phyloP scores from a whole-genome alignment of 495 filamentous ascomycete genomes.

The Xylaria venustula region DNA sequence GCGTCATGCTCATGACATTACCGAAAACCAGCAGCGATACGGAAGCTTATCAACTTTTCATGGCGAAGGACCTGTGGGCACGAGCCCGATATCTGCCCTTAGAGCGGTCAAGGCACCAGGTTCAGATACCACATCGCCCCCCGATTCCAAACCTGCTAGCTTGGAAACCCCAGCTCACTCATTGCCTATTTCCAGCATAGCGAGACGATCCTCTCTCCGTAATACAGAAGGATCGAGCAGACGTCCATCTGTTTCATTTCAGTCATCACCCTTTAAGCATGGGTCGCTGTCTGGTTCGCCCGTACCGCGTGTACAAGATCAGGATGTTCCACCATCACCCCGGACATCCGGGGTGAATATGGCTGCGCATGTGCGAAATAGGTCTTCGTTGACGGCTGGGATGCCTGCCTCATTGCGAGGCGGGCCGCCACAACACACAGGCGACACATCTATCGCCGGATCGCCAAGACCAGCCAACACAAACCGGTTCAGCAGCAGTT shows the following conservation, averaged over 20 bases:
- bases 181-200: slow-evolving; percentile 38
- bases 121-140: slow-evolving; percentile 61
- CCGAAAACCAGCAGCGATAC: slow-evolving; percentile 77
- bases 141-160: slow-evolving; percentile 59
- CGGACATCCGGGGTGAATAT: slow-evolving; percentile 51
- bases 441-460: slow-evolving; percentile 58
- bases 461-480: slow-evolving; percentile 76
- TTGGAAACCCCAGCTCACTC: slow-evolving; percentile 42
- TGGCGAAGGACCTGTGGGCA: slow-evolving; percentile 69
- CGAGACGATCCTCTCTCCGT: slow-evolving; percentile 45
- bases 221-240: slow-evolving; percentile 32
- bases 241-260: slow-evolving; percentile 87
- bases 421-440: slow-evolving; percentile 49
- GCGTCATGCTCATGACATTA: slow-evolving; percentile 44
- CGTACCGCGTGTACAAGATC: slow-evolving; percentile 36
- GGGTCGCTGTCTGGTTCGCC: slow-evolving; percentile 92
- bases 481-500: slow-evolving; percentile 76
- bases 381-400: slow-evolving; percentile 62
- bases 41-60: slow-evolving; percentile 94
- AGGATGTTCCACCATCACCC: slow-evolving; percentile 56
- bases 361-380: slow-evolving; percentile 62
- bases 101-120: slow-evolving; percentile 61
- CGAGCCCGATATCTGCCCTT: slow-evolving; percentile 85
- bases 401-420: slow-evolving; percentile 64
- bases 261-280: slow-evolving; percentile 80